Percentiles rank a stretch among this genome's conserved stretches.
Evolutionary conservation across 305 asterid species (phyloP).

Genomic region (Plantago rigida): DNA sequence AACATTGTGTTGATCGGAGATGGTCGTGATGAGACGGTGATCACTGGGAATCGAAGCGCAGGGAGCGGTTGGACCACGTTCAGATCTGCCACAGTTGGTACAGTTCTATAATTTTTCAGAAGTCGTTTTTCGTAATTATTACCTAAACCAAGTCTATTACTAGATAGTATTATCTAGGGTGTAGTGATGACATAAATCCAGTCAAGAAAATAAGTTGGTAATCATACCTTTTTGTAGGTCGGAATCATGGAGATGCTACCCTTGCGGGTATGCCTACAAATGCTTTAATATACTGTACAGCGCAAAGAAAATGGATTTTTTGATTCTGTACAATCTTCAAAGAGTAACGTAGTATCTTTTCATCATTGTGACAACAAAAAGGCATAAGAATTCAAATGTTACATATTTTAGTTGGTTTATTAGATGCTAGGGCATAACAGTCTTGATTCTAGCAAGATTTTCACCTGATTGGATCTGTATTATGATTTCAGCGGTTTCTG

Average conservation of each 20-base stretch:
- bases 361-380: too few species aligned
- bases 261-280: too few species aligned
- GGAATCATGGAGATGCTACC: too few species aligned
- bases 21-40: conserved; percentile 55
- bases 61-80: conserved; percentile 82
- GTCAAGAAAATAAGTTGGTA: too few species aligned
- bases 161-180: too few species aligned
- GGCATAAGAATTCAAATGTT: background rate
- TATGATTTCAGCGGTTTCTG: conserved; percentile 54
- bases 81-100: conserved; percentile 92
- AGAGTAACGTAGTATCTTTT: too few species aligned
- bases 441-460: too few species aligned
- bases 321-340: too few species aligned
- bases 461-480: background rate
- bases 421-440: background rate
- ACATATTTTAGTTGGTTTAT: background rate
- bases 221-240: too few species aligned
- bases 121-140: too few species aligned
- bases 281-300: background rate
- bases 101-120: background rate
- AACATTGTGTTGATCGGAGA: conserved; percentile 77
- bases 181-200: too few species aligned
- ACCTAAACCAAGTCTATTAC: background rate
- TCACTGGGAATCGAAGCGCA: conserved; percentile 50
- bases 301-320: too few species aligned